Conservation (phyloP, 768 basidiomycete species). For the Phlegmacium glaucopus region DNA sequence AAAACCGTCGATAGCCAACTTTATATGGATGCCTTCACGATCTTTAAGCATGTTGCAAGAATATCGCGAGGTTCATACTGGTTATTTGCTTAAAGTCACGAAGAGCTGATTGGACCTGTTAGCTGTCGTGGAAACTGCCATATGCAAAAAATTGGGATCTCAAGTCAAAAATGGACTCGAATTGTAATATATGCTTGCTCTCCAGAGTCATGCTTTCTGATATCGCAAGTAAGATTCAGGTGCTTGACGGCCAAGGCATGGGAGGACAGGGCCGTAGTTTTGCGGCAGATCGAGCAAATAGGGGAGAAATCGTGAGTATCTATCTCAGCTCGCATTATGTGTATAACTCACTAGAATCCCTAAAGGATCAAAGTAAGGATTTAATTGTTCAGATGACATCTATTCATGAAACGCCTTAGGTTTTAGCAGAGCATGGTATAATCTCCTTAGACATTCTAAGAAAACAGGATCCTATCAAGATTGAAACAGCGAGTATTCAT, state of each 20-base stretch:
- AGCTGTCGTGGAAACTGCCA: slow-evolving; percentile 81
- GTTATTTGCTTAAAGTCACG: background rate
- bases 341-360: background rate
- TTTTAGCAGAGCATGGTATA: slow-evolving; percentile 73
- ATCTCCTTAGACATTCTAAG: slow-evolving; percentile 55
- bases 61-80: slow-evolving; percentile 63
- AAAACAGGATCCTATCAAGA: slow-evolving; percentile 50
- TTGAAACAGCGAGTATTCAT: slow-evolving; percentile 53
- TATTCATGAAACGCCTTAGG: slow-evolving; percentile 32
- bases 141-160: slow-evolving; percentile 59
- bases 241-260: slow-evolving; percentile 83
- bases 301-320: slow-evolving; percentile 83
- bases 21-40: slow-evolving; percentile 59
- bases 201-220: background rate
- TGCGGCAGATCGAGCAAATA: slow-evolving; percentile 86
- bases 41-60: slow-evolving; percentile 75
- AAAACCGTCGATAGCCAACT: slow-evolving; percentile 71
- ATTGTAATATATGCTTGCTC: slow-evolving; percentile 40
- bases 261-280: slow-evolving; percentile 83
- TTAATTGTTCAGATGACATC: background rate
- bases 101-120: background rate
- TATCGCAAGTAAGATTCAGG: slow-evolving; percentile 48
- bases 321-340: background rate
- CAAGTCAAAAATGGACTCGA: slow-evolving; percentile 75
- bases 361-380: slow-evolving; percentile 32